Evolutionary conservation across 345 rosid species (phyloP).

Genomic region (Toxicodendron radicans): DNA sequence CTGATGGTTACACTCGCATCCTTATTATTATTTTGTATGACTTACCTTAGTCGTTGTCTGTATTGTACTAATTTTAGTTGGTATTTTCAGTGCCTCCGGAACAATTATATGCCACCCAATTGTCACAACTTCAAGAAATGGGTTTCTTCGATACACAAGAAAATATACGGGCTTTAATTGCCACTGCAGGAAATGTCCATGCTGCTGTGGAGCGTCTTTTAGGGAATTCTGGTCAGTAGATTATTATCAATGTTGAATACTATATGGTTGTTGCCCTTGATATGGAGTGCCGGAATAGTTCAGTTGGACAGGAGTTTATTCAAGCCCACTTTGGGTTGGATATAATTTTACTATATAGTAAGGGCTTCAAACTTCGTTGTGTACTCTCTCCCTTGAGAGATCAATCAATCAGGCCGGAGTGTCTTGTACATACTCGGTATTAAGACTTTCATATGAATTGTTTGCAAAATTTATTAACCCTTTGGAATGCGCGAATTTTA

Average conservation of each 20-base stretch:
- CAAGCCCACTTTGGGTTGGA: slow-evolving; percentile 29
- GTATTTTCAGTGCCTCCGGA: slow-evolving; percentile 65
- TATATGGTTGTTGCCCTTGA: slow-evolving; percentile 9
- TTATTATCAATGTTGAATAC: slow-evolving; percentile 2
- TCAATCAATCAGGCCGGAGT: slow-evolving; percentile 13
- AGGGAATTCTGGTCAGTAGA: slow-evolving; percentile 54
- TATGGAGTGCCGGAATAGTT: slow-evolving; percentile 13
- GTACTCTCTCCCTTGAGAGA: slow-evolving; percentile 24
- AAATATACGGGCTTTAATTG: slow-evolving; percentile 64
- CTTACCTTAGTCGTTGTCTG: neutral
- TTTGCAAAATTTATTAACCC: slow-evolving; percentile 17
- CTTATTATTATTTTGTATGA: neutral
- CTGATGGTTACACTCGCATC: slow-evolving; percentile 44
- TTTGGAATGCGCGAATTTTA: neutral
- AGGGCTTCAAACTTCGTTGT: slow-evolving; percentile 31
- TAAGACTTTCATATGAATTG: slow-evolving; percentile 32
- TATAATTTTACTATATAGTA: slow-evolving; percentile 18
- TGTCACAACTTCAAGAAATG: slow-evolving; percentile 85
- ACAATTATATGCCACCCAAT: slow-evolving; percentile 68
- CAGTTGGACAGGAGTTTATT: slow-evolving; percentile 20
- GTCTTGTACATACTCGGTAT: slow-evolving; percentile 41
- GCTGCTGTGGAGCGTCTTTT: slow-evolving; percentile 83
- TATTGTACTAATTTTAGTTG: neutral
- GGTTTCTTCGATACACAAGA: slow-evolving; percentile 79
- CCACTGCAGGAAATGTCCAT: slow-evolving; percentile 73